Percentiles rank a stretch among this genome's conserved stretches.
These are phyloP conservation scores for Arbutus unedo DNA, from an alignment of 148 eudicot genomes.

Conservation along the genomic window DNA sequence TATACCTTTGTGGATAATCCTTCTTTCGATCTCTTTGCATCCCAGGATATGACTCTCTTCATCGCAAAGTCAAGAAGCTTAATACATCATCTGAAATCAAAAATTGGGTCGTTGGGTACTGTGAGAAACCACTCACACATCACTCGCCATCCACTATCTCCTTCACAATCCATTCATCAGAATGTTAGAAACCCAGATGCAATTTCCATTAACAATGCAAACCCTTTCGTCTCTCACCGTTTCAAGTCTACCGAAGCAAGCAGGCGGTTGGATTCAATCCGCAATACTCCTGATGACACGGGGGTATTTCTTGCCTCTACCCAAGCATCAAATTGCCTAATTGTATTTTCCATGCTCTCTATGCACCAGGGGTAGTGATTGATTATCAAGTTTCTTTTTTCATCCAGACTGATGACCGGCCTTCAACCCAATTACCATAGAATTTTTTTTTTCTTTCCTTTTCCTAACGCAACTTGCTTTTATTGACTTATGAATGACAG, in stretches of 20 bases:
- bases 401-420: background rate
- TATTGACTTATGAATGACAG: too few relatives aligned
- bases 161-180: background rate
- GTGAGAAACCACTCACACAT: background rate
- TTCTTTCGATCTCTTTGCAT: background rate
- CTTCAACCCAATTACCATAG: background rate
- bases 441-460: too few relatives aligned
- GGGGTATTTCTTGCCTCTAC: background rate
- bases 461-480: too few relatives aligned
- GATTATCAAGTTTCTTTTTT: background rate
- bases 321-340: background rate
- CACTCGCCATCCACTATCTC: background rate
- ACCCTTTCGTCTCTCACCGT: conserved; percentile 1
- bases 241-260: background rate
- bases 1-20: background rate
- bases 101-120: background rate
- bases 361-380: background rate
- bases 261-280: background rate
- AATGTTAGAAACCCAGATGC: conserved; percentile 1
- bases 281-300: background rate
- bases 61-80: background rate
- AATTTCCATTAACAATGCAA: background rate
- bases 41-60: background rate
- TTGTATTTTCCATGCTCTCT: background rate
- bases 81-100: background rate